A percentile compares a stretch with the other conserved stretches of the same genome.
Conservation (phyloP, 495 filamentous ascomycete species). For the Parathielavia appendiculata region DNA sequence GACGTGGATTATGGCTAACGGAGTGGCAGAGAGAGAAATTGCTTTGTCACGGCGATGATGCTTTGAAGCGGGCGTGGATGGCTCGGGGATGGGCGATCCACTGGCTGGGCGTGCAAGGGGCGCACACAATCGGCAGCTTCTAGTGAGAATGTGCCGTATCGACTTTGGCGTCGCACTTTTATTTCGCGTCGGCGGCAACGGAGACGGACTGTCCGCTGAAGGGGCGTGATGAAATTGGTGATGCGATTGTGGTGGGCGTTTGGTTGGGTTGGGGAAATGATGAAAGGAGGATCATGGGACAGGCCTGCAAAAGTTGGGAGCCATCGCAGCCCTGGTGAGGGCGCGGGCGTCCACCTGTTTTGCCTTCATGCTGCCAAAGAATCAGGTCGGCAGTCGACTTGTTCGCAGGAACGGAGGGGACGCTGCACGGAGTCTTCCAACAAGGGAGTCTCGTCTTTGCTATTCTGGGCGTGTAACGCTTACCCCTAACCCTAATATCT, state of each 20-base stretch:
- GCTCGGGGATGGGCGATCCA: constrained; percentile 28
- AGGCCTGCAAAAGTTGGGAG: constrained; percentile 32
- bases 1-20: constrained; percentile 1
- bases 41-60: constrained; percentile 23
- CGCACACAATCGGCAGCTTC: constrained; percentile 27
- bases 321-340: constrained; percentile 34
- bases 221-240: constrained; percentile 26
- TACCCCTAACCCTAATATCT: constrained; percentile 30
- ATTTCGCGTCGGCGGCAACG: constrained; percentile 32
- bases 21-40: constrained; percentile 17
- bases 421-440: constrained; percentile 26
- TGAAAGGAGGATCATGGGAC: constrained; percentile 21
- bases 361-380: constrained; percentile 39
- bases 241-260: constrained; percentile 27
- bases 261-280: constrained; percentile 21
- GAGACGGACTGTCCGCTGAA: constrained; percentile 16
- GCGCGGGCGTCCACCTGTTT: constrained; percentile 37
- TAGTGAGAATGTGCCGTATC: constrained; percentile 23
- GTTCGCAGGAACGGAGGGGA: constrained; percentile 34
- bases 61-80: constrained; percentile 23
- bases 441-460: constrained; percentile 30
- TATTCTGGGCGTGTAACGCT: constrained; percentile 15
- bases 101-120: constrained; percentile 26
- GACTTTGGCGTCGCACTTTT: constrained; percentile 35
- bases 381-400: constrained; percentile 34